phyloP scores from a whole-genome alignment of 2,329 filamentous ascomycete species.

The Taxawa tesnikishii region DNA sequence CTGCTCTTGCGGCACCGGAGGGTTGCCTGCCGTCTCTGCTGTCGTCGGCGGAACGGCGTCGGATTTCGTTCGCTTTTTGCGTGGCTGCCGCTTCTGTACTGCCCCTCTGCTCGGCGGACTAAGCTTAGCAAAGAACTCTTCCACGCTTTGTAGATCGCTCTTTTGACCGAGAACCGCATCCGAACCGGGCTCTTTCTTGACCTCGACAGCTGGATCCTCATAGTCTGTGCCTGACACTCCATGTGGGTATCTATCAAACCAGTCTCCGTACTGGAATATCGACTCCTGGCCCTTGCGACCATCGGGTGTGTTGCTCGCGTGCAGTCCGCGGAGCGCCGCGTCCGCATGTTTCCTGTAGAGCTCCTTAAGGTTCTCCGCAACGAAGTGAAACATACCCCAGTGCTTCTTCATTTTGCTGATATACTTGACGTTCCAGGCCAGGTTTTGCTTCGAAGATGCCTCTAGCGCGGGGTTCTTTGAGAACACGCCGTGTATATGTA shows the following conservation, averaged over 20 bases:
- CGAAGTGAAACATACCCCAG: conserved; percentile 98
- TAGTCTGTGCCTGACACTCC: conserved; percentile 78
- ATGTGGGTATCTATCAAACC: conserved; percentile 91
- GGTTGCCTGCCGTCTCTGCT: conserved; percentile 1
- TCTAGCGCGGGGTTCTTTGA: conserved; percentile 70
- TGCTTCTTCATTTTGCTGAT: conserved; percentile 91
- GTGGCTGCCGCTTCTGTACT: conserved; percentile 23
- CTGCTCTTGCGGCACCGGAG: conserved; percentile 16
- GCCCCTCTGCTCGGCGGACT: conserved; percentile 43
- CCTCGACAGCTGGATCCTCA: conserved; percentile 56
- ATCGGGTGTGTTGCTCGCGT: conserved; percentile 22
- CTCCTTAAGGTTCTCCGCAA: conserved; percentile 83
- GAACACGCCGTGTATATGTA: conserved; percentile 89
- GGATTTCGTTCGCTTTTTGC: conserved; percentile 18
- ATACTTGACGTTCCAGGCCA: conserved; percentile 80
- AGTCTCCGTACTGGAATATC: conserved; percentile 93
- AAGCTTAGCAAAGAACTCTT: conserved; percentile 81
- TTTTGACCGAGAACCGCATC: conserved; percentile 84
- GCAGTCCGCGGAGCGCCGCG: conserved; percentile 57
- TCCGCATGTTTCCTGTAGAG: conserved; percentile 79
- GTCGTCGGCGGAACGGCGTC: conserved; percentile 10
- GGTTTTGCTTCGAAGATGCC: conserved; percentile 65
- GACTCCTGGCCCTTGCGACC: conserved; percentile 13
- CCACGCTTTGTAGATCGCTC: conserved; percentile 80
- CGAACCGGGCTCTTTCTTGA: conserved; percentile 66